Evolutionary conservation across 768 basidiomycete species (phyloP), one percentile per base, ranked within the genome.

Genomic region (Mycena latifolia): DNA sequence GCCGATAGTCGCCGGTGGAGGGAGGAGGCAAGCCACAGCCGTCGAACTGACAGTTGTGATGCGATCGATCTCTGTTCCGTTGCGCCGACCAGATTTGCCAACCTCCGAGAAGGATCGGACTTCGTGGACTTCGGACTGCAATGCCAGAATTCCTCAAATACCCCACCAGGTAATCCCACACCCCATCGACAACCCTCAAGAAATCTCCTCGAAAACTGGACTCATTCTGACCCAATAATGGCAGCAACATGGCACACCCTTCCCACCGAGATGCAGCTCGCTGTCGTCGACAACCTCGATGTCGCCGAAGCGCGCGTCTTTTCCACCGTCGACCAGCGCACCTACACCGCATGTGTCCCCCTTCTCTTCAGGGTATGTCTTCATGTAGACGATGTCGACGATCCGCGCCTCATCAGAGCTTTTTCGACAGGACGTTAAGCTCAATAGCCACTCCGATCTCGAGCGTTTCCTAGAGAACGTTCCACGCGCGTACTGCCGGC

Each of bases 241-340:
- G 55, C 59, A 39, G 65, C 69, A 57, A 71, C 78, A 70, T 92
- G 91, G 91, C 72, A 81, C 65, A 54, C 75, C 25, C 88, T 93
- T 68, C 92, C 92, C 48, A 79, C 80, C 0, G 92, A 93, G 69
- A 87, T 93, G 75, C 88, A 87, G 77, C 81, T 89, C 70, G 78
- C 84, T 28, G 71, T 93, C 74, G 77, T 89, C 50, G 84, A 81
- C 47, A 73, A 77, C 63, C 84, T 92, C 66, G 81, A 81, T 50
- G 69, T 74, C 24, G 61, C 72, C 66, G 85, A 86, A 62, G 75
- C 86, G 35, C 77, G 80, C 25, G 73, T 83, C 0, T 80, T 92
- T 66, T 80, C 91, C 20, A 70, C 74, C 18, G 85, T 87, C 2
- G 82, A 86, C 76, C 77, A 80, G 29, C 71, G 80, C 33, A 84